Percentiles rank a stretch among this genome's conserved stretches.
These are phyloP conservation scores for Teratosphaeria gauchensis DNA, from an alignment of 2,329 filamentous ascomycete genomes.

Conservation along the genomic window DNA sequence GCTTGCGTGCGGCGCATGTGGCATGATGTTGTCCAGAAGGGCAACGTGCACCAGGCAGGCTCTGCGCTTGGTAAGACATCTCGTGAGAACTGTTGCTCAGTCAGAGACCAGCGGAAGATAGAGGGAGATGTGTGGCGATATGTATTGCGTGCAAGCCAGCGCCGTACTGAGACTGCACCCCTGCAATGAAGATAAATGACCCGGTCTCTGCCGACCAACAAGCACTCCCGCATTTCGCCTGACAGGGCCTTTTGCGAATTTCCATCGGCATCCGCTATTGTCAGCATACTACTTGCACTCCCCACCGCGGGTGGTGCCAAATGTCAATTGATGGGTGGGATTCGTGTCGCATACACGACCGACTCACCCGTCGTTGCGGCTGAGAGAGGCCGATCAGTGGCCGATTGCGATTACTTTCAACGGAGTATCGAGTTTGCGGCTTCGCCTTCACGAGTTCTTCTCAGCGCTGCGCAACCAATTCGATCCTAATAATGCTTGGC, in stretches of 20 bases:
- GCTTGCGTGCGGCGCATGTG: background rate
- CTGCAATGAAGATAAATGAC: background rate
- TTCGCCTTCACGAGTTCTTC: no score
- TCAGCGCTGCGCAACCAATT: no score
- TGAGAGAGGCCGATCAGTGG: no score
- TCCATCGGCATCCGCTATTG: background rate
- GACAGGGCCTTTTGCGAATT: background rate
- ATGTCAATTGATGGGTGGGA: background rate
- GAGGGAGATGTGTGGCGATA: background rate
- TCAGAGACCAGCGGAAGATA: background rate
- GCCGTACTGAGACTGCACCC: background rate
- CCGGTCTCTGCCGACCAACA: background rate
- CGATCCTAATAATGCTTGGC: no score
- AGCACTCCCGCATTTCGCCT: background rate
- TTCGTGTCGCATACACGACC: background rate
- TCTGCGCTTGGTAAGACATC: background rate
- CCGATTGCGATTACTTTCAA: no score
- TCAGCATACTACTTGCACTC: background rate
- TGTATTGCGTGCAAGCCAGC: background rate
- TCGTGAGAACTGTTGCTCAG: background rate
- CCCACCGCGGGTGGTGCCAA: background rate
- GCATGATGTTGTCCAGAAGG: background rate
- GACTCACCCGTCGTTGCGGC: no score
- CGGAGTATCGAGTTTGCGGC: no score
- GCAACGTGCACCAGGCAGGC: background rate